Conservation (phyloP, 139 green algal species). For the Chlamydomonas sp. region DNA sequence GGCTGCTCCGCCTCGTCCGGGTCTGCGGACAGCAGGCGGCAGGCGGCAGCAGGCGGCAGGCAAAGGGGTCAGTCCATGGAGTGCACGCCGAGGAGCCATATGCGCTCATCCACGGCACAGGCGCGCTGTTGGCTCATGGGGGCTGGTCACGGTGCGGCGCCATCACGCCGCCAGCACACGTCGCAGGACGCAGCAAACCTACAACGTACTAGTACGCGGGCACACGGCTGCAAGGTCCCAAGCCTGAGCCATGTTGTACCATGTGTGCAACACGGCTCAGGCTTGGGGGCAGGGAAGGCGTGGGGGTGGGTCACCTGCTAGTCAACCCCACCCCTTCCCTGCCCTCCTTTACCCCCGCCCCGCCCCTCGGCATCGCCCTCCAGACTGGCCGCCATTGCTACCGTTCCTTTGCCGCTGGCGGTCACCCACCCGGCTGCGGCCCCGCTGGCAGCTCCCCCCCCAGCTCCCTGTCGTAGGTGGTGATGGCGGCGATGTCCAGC, state of each 20-base stretch:
- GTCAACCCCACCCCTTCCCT: not conserved
- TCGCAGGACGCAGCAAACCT: no score
- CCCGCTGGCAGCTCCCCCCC: constrained; percentile 9
- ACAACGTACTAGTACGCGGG: no score
- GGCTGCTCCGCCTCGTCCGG: constrained; percentile 28
- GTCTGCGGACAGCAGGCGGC: not conserved
- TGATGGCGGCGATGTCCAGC: constrained; percentile 76
- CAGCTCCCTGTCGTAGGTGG: constrained; percentile 68
- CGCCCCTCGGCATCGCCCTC: not conserved
- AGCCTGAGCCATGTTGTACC: not conserved
- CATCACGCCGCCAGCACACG: no score
- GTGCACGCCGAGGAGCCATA: not conserved
- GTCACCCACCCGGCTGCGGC: not conserved
- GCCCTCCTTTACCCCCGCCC: not conserved
- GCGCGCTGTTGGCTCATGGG: no score
- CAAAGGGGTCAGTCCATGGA: not conserved
- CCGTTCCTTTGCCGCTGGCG: not conserved
- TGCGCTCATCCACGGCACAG: not conserved
- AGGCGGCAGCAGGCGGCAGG: not conserved
- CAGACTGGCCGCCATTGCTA: not conserved
- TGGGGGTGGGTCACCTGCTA: not conserved
- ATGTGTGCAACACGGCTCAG: not conserved
- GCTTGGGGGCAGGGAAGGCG: not conserved
- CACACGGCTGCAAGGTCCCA: not conserved
- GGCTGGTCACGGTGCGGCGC: no score